Conservation (phyloP, 768 basidiomycete species). For the Suillus subalutaceus region DNA sequence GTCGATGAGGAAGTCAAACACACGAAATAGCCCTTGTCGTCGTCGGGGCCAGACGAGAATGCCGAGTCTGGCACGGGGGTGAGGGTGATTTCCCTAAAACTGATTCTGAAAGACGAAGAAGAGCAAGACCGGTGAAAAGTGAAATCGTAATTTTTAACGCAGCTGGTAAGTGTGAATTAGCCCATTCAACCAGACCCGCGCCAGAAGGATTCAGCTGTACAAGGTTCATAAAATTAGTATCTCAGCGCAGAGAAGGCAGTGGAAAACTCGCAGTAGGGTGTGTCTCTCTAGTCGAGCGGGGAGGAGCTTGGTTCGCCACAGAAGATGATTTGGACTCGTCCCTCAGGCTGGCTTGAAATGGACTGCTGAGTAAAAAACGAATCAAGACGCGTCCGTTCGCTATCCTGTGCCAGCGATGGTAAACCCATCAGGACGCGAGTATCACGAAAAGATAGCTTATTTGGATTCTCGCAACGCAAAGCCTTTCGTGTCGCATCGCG, state of each 20-base stretch:
- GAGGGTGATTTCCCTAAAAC: slow-evolving; percentile 66
- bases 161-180: slow-evolving; percentile 79
- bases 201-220: slow-evolving; percentile 38
- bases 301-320: slow-evolving; percentile 45
- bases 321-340: slow-evolving; percentile 20
- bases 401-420: slow-evolving; percentile 34
- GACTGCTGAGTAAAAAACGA: slow-evolving; percentile 56
- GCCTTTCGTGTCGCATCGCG: slow-evolving; percentile 89
- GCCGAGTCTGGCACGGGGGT: slow-evolving; percentile 76
- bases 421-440: slow-evolving; percentile 73
- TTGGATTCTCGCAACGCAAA: slow-evolving; percentile 80
- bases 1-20: slow-evolving; percentile 92
- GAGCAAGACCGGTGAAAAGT: slow-evolving; percentile 69
- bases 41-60: slow-evolving; percentile 66
- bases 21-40: slow-evolving; percentile 86
- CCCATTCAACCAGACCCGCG: slow-evolving; percentile 77
- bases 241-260: slow-evolving; percentile 7
- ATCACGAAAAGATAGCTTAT: slow-evolving; percentile 79
- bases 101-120: slow-evolving; percentile 85
- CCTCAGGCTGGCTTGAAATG: slow-evolving; percentile 20
- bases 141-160: slow-evolving; percentile 55
- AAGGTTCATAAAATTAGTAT: slow-evolving; percentile 15
- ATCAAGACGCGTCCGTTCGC: slow-evolving; percentile 53
- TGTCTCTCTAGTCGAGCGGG: slow-evolving; percentile 69
- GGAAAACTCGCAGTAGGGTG: slow-evolving; percentile 36